Conservation (phyloP, 306 rosid genomes). For the Cicer arietinum region DNA sequence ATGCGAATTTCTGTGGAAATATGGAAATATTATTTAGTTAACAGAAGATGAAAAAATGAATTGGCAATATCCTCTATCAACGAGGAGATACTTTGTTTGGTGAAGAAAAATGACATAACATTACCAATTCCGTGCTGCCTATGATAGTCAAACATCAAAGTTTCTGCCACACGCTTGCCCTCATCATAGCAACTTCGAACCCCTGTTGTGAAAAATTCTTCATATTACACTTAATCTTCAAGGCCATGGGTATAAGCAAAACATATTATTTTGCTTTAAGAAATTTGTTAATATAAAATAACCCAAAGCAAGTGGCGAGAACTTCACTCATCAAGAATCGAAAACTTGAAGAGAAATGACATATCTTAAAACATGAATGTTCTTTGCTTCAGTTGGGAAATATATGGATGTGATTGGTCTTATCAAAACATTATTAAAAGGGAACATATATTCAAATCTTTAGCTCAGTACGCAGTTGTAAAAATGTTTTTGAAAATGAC, state of each 20-base stretch:
- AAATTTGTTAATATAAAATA: neutral
- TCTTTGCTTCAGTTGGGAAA: neutral
- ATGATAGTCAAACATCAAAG: conserved; percentile 96
- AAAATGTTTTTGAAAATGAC: conserved; percentile 28
- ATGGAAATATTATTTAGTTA: neutral
- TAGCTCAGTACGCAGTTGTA: neutral
- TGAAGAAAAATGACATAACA: neutral
- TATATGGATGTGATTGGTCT: neutral
- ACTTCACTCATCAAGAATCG: neutral
- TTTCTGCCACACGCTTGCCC: conserved; percentile 98
- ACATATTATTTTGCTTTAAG: conserved; percentile 16
- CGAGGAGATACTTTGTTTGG: neutral
- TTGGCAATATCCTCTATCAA: neutral
- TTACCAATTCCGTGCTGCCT: conserved; percentile 94
- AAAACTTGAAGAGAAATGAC: conserved; percentile 9
- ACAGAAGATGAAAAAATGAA: neutral
- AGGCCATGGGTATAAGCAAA: conserved; percentile 7
- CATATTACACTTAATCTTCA: conserved; percentile 26
- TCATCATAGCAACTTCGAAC: conserved; percentile 98
- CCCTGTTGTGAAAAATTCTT: conserved; percentile 52
- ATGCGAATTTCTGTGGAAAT: conserved; percentile 72
- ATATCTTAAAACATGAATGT: neutral
- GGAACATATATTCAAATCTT: conserved; percentile 13
- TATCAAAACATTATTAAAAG: conserved; percentile 17
- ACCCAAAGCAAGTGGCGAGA: conserved; percentile 6